Evolutionary conservation across 306 rosid genomes (phyloP).

Genomic region (Cicer judaicum): DNA sequence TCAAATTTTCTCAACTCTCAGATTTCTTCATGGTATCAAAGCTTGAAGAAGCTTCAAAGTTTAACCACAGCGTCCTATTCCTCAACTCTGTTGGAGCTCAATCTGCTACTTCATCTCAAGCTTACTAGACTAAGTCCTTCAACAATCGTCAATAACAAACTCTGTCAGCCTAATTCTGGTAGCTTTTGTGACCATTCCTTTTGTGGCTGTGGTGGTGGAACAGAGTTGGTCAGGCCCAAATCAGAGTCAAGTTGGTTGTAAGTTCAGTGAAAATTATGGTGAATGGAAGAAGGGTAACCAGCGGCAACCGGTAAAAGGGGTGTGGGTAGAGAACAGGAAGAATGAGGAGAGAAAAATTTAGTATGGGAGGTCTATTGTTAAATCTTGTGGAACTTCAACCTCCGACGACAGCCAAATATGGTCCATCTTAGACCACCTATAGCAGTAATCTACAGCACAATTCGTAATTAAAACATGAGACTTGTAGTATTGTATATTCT

Average conservation of each 20-base stretch:
- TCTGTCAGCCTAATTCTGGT: background rate
- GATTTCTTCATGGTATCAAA: conserved; percentile 17
- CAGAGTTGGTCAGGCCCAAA: background rate
- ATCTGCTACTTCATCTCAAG: background rate
- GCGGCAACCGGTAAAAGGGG: background rate
- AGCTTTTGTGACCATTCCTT: background rate
- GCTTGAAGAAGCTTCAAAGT: conserved; percentile 8
- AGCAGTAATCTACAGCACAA: background rate
- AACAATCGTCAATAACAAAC: background rate
- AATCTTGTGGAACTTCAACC: conserved; percentile 5
- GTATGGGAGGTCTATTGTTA: background rate
- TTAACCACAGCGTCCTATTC: background rate
- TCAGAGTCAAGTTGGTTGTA: background rate
- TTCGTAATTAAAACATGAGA: background rate
- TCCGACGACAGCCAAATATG: background rate
- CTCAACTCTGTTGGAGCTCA: background rate
- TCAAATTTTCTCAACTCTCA: background rate
- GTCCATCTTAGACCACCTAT: background rate
- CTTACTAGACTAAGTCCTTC: conserved; percentile 11
- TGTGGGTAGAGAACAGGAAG: background rate
- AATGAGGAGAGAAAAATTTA: background rate
- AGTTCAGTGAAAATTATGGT: background rate
- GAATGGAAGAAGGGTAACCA: too few relatives aligned
- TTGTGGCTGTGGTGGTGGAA: conserved; percentile 5
- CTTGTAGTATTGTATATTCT: background rate